These are phyloP conservation scores for Neocatenulostroma microsporum DNA, from an alignment of 2,329 filamentous ascomycete genomes.

Conservation along the genomic window DNA sequence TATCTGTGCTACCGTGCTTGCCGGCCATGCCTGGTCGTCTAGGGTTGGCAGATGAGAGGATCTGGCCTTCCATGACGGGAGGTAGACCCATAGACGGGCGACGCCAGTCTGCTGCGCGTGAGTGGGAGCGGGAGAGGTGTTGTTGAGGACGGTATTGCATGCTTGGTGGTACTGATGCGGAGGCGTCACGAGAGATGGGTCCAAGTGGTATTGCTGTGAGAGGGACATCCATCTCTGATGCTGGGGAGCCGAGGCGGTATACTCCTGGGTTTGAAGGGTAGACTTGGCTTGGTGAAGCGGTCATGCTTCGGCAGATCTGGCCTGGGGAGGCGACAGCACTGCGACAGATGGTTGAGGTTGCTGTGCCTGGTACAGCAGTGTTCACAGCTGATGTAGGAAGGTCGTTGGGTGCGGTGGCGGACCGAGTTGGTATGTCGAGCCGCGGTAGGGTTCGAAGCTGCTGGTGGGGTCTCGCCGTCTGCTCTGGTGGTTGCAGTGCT, in stretches of 20 bases:
- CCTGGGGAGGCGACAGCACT: constrained; percentile 45
- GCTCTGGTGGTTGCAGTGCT: constrained; percentile 30
- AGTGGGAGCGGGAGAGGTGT: constrained; percentile 24
- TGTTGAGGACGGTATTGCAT: constrained; percentile 65
- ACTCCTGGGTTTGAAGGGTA: no score
- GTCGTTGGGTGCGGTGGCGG: constrained; percentile 31
- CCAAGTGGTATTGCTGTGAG: constrained; percentile 64
- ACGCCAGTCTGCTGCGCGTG: constrained; percentile 37
- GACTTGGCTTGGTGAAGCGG: constrained; percentile 40
- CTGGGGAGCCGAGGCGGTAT: constrained; percentile 74
- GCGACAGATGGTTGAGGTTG: constrained; percentile 41
- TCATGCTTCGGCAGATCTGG: no score
- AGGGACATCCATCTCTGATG: constrained; percentile 85
- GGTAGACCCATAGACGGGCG: constrained; percentile 65
- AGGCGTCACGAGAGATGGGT: constrained; percentile 67
- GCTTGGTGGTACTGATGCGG: constrained; percentile 87
- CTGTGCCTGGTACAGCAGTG: constrained; percentile 23
- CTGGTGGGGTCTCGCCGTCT: constrained; percentile 39
- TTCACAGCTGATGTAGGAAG: constrained; percentile 11
- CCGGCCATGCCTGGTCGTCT: constrained; percentile 30
- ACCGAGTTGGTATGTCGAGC: constrained; percentile 46
- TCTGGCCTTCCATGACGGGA: constrained; percentile 54
- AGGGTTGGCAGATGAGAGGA: constrained; percentile 23
- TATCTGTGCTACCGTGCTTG: constrained; percentile 16
- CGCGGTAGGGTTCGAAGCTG: constrained; percentile 50